Conservation (phyloP, 2,329 filamentous ascomycete species). For the Trichophyton verrucosum region DNA sequence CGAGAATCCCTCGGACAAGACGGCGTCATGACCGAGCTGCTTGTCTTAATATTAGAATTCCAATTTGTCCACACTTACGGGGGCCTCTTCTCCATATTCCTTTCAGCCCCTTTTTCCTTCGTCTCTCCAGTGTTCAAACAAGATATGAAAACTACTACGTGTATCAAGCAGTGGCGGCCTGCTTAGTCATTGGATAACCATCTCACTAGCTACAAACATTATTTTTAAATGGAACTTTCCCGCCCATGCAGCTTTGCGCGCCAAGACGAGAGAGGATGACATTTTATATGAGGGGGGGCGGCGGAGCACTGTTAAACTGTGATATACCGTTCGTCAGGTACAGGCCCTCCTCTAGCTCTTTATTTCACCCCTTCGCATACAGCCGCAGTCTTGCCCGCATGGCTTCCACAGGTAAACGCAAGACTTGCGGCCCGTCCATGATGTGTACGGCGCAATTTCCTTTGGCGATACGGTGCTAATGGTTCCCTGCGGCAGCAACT, state of each 20-base stretch:
- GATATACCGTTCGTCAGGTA: not conserved
- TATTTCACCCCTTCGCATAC: not conserved
- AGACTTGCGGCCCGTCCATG: not conserved
- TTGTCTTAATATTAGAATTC: not conserved
- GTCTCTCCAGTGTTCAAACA: not conserved
- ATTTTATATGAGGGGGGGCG: not conserved
- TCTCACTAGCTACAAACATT: not conserved
- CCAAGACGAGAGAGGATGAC: not conserved
- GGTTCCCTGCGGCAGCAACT: constrained; percentile 10
- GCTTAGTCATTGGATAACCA: not conserved
- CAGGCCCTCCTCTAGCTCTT: not conserved
- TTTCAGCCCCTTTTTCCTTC: not conserved
- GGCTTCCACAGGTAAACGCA: constrained; percentile 2
- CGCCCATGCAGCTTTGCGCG: not conserved
- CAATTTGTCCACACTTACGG: not conserved
- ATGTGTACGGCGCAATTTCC: not conserved
- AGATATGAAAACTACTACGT: not conserved
- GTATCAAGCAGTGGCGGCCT: not conserved
- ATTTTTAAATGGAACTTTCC: not conserved
- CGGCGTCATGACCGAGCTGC: not conserved
- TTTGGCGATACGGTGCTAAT: not conserved
- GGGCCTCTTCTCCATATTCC: not conserved
- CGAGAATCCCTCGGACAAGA: not conserved
- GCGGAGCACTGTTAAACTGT: not conserved
- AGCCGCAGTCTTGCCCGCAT: not conserved